Percentiles rank a stretch among this genome's conserved stretches.
These are phyloP conservation scores for Hansfordia pulvinata DNA, from an alignment of 2,329 filamentous ascomycete genomes.

Conservation along the genomic window DNA sequence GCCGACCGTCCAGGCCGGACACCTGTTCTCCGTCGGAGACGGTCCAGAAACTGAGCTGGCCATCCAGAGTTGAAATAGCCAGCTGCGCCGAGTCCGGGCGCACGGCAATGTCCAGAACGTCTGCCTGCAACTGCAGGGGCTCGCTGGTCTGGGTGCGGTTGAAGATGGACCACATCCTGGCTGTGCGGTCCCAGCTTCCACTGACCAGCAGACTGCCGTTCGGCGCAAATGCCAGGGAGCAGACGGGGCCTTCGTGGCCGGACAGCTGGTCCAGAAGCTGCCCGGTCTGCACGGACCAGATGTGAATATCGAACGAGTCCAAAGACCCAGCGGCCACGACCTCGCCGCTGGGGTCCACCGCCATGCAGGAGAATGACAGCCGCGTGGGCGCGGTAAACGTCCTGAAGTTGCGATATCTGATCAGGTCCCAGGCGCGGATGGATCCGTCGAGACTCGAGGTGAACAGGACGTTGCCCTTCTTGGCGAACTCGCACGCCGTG, in stretches of 20 bases:
- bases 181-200: slow-evolving; percentile 93
- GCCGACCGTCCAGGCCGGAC: slow-evolving; percentile 73
- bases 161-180: slow-evolving; percentile 93
- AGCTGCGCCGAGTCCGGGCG: slow-evolving; percentile 85
- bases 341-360: slow-evolving; percentile 94
- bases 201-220: slow-evolving; percentile 75
- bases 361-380: slow-evolving; percentile 83
- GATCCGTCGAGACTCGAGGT: slow-evolving; percentile 92
- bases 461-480: slow-evolving; percentile 89
- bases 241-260: slow-evolving; percentile 89
- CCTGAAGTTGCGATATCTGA: slow-evolving; percentile 91
- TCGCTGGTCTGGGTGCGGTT: slow-evolving; percentile 88
- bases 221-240: slow-evolving; percentile 75
- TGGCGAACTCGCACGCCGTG: slow-evolving; percentile 88
- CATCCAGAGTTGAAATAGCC: slow-evolving; percentile 83
- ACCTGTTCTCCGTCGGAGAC: slow-evolving; percentile 79
- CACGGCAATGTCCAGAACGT: slow-evolving; percentile 76
- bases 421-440: slow-evolving; percentile 87
- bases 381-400: slow-evolving; percentile 92
- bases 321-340: slow-evolving; percentile 90
- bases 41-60: slow-evolving; percentile 90
- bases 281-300: slow-evolving; percentile 97
- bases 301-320: slow-evolving; percentile 93
- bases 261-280: slow-evolving; percentile 83
- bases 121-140: slow-evolving; percentile 80